Conservation (phyloP, 176 grass and related monocot genomes). For the Tuctoria greenei region DNA sequence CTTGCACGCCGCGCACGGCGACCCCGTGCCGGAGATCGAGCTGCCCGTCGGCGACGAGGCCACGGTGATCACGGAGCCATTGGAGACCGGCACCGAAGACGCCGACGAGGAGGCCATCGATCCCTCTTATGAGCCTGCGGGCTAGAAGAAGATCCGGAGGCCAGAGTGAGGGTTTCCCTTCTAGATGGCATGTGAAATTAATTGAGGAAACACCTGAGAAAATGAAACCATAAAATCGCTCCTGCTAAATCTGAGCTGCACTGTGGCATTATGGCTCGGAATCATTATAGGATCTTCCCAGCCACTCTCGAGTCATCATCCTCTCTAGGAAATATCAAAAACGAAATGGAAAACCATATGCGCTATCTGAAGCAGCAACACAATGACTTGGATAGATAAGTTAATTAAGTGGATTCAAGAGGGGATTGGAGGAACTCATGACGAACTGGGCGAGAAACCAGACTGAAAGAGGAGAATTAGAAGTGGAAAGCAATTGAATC, state of each 20-base stretch:
- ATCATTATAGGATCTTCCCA: background rate
- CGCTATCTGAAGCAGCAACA: background rate
- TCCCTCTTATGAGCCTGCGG: background rate
- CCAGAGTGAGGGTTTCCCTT: constrained; percentile 9
- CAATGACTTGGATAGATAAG: no score
- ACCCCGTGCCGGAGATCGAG: constrained; percentile 46
- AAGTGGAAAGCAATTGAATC: constrained; percentile 30
- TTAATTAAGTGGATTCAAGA: background rate
- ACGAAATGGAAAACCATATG: background rate
- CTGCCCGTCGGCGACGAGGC: constrained; percentile 38
- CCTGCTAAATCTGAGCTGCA: constrained; percentile 30
- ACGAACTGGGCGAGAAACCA: constrained; percentile 14
- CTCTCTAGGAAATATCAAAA: background rate
- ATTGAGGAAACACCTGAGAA: background rate
- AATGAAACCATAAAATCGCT: constrained; percentile 20
- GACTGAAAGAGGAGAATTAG: background rate
- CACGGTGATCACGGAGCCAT: constrained; percentile 43
- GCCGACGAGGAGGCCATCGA: constrained; percentile 57
- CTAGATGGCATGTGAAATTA: background rate
- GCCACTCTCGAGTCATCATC: background rate
- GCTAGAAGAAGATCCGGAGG: constrained; percentile 11
- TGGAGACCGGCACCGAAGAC: constrained; percentile 44
- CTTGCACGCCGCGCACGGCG: constrained; percentile 96
- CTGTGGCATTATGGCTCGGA: no score
- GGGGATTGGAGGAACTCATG: background rate